phyloP scores from a whole-genome alignment of 208 protist genomes.

The Blastocrithidia nonstop region DNA sequence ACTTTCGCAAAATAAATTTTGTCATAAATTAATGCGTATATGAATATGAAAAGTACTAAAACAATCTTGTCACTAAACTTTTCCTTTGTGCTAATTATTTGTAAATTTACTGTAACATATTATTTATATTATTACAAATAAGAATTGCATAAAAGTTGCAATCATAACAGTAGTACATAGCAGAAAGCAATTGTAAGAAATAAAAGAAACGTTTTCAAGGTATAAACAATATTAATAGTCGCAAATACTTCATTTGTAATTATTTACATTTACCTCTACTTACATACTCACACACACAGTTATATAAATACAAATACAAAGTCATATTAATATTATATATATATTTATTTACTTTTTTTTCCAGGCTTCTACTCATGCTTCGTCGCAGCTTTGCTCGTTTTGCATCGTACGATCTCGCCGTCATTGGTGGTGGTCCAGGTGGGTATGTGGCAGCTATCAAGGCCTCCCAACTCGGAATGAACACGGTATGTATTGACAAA shows the following conservation, averaged over 20 bases:
- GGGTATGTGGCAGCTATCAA: conserved; percentile 99
- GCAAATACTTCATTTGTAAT: not conserved
- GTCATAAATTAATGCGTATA: too few species aligned
- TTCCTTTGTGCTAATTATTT: not conserved
- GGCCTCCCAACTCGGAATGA: conserved; percentile 97
- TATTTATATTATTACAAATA: not conserved
- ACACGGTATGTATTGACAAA: conserved; percentile 98
- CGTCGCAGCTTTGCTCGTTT: conserved; percentile 21
- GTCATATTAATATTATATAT: not conserved
- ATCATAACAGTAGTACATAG: not conserved
- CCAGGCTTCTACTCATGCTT: conserved; percentile 42
- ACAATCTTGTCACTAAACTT: too few species aligned
- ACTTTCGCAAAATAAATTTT: too few species aligned
- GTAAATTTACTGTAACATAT: not conserved
- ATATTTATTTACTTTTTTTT: conserved; percentile 7
- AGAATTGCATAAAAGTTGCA: not conserved
- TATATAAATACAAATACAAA: conserved; percentile 1
- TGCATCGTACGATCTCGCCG: conserved; percentile 90
- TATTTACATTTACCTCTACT: too few species aligned
- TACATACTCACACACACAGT: conserved; percentile 1
- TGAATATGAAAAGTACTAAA: too few species aligned
- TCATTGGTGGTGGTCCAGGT: conserved; percentile 98
- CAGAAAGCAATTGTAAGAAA: too few species aligned
- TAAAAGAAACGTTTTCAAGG: not conserved
- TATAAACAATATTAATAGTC: too few species aligned